These are phyloP conservation scores for Cyclanthera cordifolia DNA, from an alignment of 306 rosid species.

Conservation along the genomic window DNA sequence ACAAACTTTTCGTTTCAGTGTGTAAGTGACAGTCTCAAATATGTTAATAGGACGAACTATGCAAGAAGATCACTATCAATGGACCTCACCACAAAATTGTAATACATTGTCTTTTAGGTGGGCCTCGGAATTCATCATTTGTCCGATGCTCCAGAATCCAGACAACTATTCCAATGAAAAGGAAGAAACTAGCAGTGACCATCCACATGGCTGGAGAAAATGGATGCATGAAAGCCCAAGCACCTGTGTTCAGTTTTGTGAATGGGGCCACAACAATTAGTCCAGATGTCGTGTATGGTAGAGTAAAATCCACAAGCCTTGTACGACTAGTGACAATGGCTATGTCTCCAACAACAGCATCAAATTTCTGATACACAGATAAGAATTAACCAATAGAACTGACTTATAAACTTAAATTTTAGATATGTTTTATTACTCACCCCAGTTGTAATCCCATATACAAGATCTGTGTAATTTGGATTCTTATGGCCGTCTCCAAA, in stretches of 20 bases:
- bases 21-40: not conserved
- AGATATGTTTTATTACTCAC: slow-evolving; percentile 39
- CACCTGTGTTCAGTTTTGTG: slow-evolving; percentile 56
- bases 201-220: slow-evolving; percentile 72
- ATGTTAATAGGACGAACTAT: not conserved
- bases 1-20: not conserved
- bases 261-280: slow-evolving; percentile 83
- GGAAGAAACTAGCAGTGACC: slow-evolving; percentile 56
- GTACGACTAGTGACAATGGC: slow-evolving; percentile 83
- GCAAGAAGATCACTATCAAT: not conserved
- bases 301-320: slow-evolving; percentile 76
- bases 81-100: slow-evolving; percentile 86
- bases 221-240: slow-evolving; percentile 89
- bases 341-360: slow-evolving; percentile 82
- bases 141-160: slow-evolving; percentile 89
- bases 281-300: slow-evolving; percentile 84
- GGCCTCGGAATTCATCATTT: slow-evolving; percentile 87
- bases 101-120: slow-evolving; percentile 62
- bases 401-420: not conserved
- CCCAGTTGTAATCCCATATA: slow-evolving; percentile 42
- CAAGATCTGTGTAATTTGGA: slow-evolving; percentile 70
- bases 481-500: slow-evolving; percentile 64
- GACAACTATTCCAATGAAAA: slow-evolving; percentile 67
- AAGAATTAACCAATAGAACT: slow-evolving; percentile 16
- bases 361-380: slow-evolving; percentile 37